Conservation (phyloP, 345 rosid genomes). For the Heritiera littoralis region DNA sequence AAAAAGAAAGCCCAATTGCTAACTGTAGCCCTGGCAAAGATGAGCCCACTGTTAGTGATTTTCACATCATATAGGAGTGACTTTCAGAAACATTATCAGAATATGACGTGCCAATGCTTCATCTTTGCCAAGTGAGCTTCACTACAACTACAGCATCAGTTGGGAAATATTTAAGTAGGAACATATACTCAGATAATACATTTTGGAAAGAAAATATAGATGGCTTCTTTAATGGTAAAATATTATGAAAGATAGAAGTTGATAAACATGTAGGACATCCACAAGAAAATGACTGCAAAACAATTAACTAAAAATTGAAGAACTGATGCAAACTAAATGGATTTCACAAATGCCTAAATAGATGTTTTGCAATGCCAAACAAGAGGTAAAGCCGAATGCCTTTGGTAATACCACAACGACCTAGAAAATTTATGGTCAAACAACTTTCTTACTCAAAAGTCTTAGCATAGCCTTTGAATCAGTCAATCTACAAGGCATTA, state of each 20-base stretch:
- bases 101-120: not conserved
- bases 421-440: not conserved
- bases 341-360: not conserved
- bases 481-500: not conserved
- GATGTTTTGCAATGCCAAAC: not conserved
- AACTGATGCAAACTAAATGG: not conserved
- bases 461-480: not conserved
- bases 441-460: not conserved
- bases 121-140: not conserved
- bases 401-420: not conserved
- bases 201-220: not conserved
- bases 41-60: not conserved
- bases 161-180: not conserved
- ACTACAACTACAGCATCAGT: not conserved
- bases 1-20: not conserved
- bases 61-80: not conserved
- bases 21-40: not conserved
- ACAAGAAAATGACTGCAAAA: not conserved
- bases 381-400: not conserved
- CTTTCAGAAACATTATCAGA: not conserved
- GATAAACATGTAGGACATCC: not conserved
- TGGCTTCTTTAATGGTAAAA: not conserved
- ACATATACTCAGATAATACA: not conserved
- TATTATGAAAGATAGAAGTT: not conserved
- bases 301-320: not conserved